Evolutionary conservation across 176 grass and related monocot genomes (phyloP).

Genomic region (Leersia perrieri): DNA sequence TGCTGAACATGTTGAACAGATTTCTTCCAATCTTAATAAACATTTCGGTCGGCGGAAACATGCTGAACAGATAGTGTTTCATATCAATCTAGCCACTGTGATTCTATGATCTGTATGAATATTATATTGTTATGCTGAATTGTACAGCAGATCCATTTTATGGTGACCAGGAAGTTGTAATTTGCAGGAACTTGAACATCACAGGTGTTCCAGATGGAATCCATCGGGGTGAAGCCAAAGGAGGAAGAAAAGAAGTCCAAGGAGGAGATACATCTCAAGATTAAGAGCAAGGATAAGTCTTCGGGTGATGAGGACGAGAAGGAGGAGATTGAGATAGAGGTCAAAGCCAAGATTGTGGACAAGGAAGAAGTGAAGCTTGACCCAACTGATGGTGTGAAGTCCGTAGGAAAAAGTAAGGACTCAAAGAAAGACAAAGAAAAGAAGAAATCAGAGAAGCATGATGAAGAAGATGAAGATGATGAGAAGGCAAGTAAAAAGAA

Average conservation of each 20-base stretch:
- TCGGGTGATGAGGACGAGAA: constrained; percentile 33
- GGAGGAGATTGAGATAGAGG: constrained; percentile 51
- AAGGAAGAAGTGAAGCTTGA: constrained; percentile 51
- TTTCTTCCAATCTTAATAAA: too few species aligned
- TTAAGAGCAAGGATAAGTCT: constrained; percentile 60
- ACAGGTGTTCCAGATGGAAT: constrained; percentile 25
- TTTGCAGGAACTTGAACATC: neutral
- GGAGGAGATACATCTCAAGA: constrained; percentile 61
- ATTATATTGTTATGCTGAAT: neutral
- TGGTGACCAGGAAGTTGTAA: neutral
- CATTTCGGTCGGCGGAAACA: too few species aligned
- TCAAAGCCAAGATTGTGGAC: constrained; percentile 46
- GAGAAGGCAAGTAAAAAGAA: constrained; percentile 16
- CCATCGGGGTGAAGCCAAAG: constrained; percentile 7
- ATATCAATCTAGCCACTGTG: neutral
- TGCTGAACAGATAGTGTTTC: neutral
- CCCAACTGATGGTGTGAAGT: neutral
- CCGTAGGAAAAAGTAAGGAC: constrained; percentile 6
- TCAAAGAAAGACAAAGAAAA: constrained; percentile 29
- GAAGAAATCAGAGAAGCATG: constrained; percentile 20
- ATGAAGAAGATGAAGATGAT: neutral
- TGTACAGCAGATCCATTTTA: neutral
- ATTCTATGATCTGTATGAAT: neutral
- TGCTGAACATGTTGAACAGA: too few species aligned
- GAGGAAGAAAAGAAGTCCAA: constrained; percentile 49